Conservation (phyloP, 2,329 filamentous ascomycete species). For the Hypoxylon sp. region DNA sequence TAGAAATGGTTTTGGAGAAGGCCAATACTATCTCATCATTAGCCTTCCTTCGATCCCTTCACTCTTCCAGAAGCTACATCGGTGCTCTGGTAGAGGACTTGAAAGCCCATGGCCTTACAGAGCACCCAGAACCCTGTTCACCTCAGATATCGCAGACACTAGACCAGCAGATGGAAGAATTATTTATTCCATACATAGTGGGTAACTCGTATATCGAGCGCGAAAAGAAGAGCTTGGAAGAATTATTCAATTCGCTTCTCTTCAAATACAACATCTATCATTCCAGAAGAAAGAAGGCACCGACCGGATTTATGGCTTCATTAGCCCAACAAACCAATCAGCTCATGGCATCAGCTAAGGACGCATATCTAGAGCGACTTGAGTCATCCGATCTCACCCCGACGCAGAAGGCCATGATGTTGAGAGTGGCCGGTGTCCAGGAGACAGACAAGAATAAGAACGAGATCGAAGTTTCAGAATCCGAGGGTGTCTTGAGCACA, state of each 20-base stretch:
- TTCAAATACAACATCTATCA: constrained; percentile 99
- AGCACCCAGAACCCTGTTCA: constrained; percentile 92
- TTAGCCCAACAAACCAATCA: constrained; percentile 92
- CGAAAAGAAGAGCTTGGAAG: constrained; percentile 79
- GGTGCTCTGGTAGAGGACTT: constrained; percentile 90
- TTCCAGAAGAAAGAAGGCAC: constrained; percentile 86
- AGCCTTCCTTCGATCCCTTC: constrained; percentile 90
- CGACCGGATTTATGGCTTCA: constrained; percentile 92
- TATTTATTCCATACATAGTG: constrained; percentile 79
- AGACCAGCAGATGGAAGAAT: constrained; percentile 81
- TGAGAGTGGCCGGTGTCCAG: constrained; percentile 88
- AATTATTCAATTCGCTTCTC: constrained; percentile 88
- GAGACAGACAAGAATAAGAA: constrained; percentile 81
- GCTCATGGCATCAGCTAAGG: constrained; percentile 86
- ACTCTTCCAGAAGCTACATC: constrained; percentile 92
- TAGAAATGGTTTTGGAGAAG: constrained; percentile 97
- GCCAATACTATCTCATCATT: constrained; percentile 91
- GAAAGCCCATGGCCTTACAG: constrained; percentile 93
- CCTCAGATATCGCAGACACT: constrained; percentile 84
- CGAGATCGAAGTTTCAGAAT: constrained; percentile 91
- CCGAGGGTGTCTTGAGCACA: constrained; percentile 86
- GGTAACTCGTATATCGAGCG: constrained; percentile 79
- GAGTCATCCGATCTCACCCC: constrained; percentile 90
- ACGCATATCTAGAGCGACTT: constrained; percentile 89
- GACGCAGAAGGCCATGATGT: constrained; percentile 90